Conservation (phyloP, 2,329 filamentous ascomycete genomes). For the Colletotrichum ledebouriae region DNA sequence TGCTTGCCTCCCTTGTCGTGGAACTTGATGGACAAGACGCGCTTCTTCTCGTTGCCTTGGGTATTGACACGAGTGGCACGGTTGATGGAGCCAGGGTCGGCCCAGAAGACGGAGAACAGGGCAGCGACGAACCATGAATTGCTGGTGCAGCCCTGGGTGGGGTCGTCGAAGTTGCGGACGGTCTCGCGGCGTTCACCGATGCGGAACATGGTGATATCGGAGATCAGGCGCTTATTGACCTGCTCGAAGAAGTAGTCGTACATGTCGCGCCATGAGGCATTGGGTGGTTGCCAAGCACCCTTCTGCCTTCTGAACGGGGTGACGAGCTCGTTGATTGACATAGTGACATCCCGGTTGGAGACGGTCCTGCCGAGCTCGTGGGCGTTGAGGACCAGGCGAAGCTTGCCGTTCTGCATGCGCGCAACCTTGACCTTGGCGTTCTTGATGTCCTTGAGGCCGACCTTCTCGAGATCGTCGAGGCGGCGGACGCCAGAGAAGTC, state of each 20-base stretch:
- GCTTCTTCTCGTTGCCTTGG: constrained; percentile 47
- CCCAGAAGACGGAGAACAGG: constrained; percentile 60
- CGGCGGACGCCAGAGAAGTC: constrained; percentile 56
- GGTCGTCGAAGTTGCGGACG: constrained; percentile 55
- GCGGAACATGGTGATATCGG: constrained; percentile 49
- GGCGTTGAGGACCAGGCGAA: constrained; percentile 56
- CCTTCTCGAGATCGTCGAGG: constrained; percentile 56
- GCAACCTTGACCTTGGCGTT: constrained; percentile 55
- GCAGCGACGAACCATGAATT: constrained; percentile 61
- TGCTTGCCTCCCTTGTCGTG: constrained; percentile 60
- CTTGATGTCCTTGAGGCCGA: constrained; percentile 56
- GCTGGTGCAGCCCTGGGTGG: constrained; percentile 56
- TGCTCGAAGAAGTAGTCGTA: constrained; percentile 53
- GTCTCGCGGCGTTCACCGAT: constrained; percentile 45
- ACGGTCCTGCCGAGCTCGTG: constrained; percentile 52
- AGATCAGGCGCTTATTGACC: constrained; percentile 50
- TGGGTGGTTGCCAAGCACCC: constrained; percentile 55
- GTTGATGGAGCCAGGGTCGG: constrained; percentile 58
- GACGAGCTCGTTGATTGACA: constrained; percentile 56
- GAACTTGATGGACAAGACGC: constrained; percentile 53
- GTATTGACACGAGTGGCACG: constrained; percentile 49
- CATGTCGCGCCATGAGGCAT: constrained; percentile 57
- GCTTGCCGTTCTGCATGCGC: constrained; percentile 60
- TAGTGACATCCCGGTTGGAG: constrained; percentile 55
- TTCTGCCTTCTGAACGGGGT: constrained; percentile 53